Conservation (phyloP, 2,329 filamentous ascomycete genomes). For the Neoarthrinium moseri region DNA sequence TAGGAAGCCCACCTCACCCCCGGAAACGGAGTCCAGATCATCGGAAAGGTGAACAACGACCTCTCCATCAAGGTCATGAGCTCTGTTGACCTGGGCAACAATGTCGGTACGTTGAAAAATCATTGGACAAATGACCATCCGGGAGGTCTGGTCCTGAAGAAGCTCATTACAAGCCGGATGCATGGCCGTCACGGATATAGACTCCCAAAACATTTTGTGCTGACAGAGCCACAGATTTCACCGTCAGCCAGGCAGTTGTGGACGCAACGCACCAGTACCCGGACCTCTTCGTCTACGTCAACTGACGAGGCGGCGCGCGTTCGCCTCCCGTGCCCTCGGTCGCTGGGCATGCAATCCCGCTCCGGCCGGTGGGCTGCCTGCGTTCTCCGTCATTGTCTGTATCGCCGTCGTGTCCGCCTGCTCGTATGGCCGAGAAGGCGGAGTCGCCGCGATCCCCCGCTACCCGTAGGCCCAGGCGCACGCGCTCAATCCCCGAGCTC, state of each 20-base stretch:
- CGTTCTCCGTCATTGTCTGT: background rate
- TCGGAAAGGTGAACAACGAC: slow-evolving; percentile 77
- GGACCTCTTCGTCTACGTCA: slow-evolving; percentile 67
- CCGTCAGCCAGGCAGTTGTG: slow-evolving; percentile 74
- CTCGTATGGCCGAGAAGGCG: background rate
- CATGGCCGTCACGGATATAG: too few relatives aligned
- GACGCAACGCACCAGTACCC: slow-evolving; percentile 82
- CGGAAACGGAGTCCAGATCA: slow-evolving; percentile 71
- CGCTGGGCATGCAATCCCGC: too few relatives aligned
- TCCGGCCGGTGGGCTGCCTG: slow-evolving; percentile 33
- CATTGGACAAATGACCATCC: too few relatives aligned
- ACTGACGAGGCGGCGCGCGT: slow-evolving; percentile 25
- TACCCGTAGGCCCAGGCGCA: background rate
- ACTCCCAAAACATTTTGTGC: too few relatives aligned
- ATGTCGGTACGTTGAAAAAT: slow-evolving; percentile 58
- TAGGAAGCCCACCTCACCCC: slow-evolving; percentile 70
- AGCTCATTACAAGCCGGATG: too few relatives aligned
- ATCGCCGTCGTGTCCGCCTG: slow-evolving; percentile 7
- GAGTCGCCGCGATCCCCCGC: background rate
- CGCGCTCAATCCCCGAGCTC: slow-evolving; percentile 3
- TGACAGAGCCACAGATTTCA: slow-evolving; percentile 68
- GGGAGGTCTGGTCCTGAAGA: too few relatives aligned
- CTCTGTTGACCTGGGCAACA: slow-evolving; percentile 66
- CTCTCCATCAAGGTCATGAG: slow-evolving; percentile 69
- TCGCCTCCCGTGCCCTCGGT: slow-evolving; percentile 7